phyloP scores from a whole-genome alignment of 768 basidiomycete genomes.

The Boletus patriciae region DNA sequence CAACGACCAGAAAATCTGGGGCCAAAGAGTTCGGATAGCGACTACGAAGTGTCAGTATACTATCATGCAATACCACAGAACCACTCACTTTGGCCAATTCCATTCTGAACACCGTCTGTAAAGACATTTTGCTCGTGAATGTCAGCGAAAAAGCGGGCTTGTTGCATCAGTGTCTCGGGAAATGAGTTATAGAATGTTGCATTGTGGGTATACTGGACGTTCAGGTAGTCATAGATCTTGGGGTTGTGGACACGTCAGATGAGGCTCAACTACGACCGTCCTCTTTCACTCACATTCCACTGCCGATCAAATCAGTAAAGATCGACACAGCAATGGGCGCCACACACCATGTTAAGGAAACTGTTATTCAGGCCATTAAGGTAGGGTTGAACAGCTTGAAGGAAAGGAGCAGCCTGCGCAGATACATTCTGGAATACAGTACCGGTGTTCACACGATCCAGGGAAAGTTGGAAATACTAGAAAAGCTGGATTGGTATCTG shows the following conservation, averaged over 20 bases:
- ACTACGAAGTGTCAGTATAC: conserved; percentile 45
- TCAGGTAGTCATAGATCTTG: conserved; percentile 76
- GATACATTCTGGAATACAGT: conserved; percentile 60
- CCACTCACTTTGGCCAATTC: conserved; percentile 73
- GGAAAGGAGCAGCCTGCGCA: conserved; percentile 60
- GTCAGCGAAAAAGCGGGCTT: conserved; percentile 74
- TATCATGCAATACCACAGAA: not conserved
- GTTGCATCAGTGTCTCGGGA: conserved; percentile 66
- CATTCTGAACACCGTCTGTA: conserved; percentile 53
- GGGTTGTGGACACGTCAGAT: not conserved
- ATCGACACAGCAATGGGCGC: not conserved
- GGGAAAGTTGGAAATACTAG: conserved; percentile 30
- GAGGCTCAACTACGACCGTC: not conserved
- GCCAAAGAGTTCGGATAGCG: conserved; percentile 73
- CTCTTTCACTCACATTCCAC: conserved; percentile 65
- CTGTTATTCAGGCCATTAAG: conserved; percentile 62
- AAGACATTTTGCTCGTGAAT: conserved; percentile 78
- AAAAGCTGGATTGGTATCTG: not conserved
- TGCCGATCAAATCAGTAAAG: conserved; percentile 30
- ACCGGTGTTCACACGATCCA: conserved; percentile 33
- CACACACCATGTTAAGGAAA: no score
- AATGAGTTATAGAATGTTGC: conserved; percentile 71
- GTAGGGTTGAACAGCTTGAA: conserved; percentile 62
- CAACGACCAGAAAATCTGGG: conserved; percentile 68
- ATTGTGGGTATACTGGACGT: no score